A percentile compares a stretch with the other conserved stretches of the same genome.
These are phyloP conservation scores for Trichosanthes truncata DNA, from an alignment of 306 rosid genomes.

Conservation along the genomic window DNA sequence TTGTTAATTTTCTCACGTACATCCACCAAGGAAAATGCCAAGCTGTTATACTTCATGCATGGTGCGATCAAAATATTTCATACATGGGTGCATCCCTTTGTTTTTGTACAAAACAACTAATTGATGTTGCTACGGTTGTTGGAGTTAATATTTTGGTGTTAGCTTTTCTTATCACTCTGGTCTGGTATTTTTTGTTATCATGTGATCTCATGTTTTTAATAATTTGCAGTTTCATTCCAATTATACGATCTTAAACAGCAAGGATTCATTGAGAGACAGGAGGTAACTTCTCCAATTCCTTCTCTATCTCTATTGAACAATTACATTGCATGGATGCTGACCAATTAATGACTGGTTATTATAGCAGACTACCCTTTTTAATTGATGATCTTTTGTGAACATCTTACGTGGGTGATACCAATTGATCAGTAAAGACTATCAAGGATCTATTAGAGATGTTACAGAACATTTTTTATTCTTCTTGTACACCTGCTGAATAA, in stretches of 20 bases:
- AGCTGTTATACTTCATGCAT: not conserved
- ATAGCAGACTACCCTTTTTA: not conserved
- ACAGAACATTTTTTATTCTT: not conserved
- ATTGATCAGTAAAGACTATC: not conserved
- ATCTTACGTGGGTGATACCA: not conserved
- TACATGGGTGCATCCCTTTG: not conserved
- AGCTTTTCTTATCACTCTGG: not conserved
- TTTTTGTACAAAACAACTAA: not conserved
- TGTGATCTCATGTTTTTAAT: slow-evolving; percentile 2
- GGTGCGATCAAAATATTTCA: not conserved
- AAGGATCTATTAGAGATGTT: not conserved
- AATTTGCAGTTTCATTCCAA: slow-evolving; percentile 63
- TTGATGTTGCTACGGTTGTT: not conserved
- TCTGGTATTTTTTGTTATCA: not conserved
- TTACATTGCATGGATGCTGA: not conserved
- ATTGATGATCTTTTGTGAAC: not conserved
- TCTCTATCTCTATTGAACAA: not conserved
- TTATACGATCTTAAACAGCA: slow-evolving; percentile 73
- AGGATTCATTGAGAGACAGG: slow-evolving; percentile 64
- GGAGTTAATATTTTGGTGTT: not conserved
- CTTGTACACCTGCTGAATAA: not conserved
- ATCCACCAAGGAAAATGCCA: not conserved
- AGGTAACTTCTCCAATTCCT: slow-evolving; percentile 32
- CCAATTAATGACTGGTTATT: not conserved
- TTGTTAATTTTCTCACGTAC: slow-evolving; percentile 8